Evolutionary conservation across 177 flowering plant species (phyloP), one percentile per base, ranked within the genome.

Genomic region (Vitis hybrid): DNA sequence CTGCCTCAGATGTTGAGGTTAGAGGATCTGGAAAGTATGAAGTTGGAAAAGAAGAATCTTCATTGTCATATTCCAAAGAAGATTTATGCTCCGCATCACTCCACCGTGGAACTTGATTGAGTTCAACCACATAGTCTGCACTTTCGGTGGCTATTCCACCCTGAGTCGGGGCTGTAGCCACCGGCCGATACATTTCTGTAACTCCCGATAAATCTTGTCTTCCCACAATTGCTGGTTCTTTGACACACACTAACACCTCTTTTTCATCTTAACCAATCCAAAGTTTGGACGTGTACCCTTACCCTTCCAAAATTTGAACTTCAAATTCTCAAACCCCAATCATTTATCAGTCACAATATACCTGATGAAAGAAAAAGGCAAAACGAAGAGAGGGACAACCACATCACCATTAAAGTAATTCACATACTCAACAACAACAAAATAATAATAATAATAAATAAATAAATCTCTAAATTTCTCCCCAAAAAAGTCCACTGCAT

Each of bases 61-160:
- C 97, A 70, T 74, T 78, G 12, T 80, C 92, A 74, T 75, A 69
- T 12, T 76, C 85, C 67, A 77, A 82, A 11, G 87, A 78, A 45
- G 84, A 81, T 62, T 90, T 82, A 64, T 76, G 76, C 62, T 93
- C 99, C 1, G 83, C 87, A 78, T 94, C 94, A 76, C 84, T 88
- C 99, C 99, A 96, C 32, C 97, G 74, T 0, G 98, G 98, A 75
- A 96, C 85, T 85, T 96, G 98, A 83, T 96, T 97, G 63, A 94
- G 80, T 23, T 75, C 86, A 66, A 89, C 94, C 26, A 87, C 92
- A 71, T 75, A 73, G 49, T 93, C 94, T 66, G 81, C 93, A 70
- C 80, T 85, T 55, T 90, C 97, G 1, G 89, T 79, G 2, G 98
- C 91, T 30, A 73, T 15, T 55, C 94, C 97, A 34, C 93, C 97